Conservation (phyloP, 257 asterid species). For the Solanum lycopersicoides region DNA sequence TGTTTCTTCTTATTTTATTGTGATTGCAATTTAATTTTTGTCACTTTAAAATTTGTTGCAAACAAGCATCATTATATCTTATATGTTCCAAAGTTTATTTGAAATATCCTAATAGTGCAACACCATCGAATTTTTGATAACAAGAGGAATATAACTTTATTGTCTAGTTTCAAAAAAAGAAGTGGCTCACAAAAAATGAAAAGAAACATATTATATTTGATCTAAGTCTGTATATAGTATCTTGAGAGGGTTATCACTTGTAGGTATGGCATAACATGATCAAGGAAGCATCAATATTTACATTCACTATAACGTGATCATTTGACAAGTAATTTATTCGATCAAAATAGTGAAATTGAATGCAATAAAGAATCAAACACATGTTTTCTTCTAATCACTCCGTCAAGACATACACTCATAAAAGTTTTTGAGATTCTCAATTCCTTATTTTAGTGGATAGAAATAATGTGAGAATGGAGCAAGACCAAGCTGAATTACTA, state of each 20-base stretch:
- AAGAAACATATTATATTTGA: not conserved
- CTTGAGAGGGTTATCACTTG: not conserved
- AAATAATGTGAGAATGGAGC: not conserved
- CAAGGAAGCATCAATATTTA: not conserved
- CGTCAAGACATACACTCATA: not conserved
- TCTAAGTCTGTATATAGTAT: not conserved
- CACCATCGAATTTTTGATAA: not conserved
- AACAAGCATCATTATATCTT: not conserved
- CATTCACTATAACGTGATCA: not conserved
- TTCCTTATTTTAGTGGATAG: not conserved
- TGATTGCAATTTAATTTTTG: no score
- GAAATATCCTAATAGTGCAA: not conserved
- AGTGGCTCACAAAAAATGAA: not conserved
- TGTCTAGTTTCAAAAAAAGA: not conserved
- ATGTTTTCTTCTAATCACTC: not conserved
- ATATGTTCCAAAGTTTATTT: not conserved
- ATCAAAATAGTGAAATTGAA: not conserved
- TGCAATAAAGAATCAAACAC: not conserved
- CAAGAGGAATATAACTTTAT: not conserved
- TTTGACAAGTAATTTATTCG: not conserved
- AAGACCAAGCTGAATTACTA: not conserved
- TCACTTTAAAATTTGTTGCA: no score
- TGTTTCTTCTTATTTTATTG: no score
- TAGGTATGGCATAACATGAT: not conserved
- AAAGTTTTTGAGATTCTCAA: not conserved